Evolutionary conservation across 2,329 filamentous ascomycete species (phyloP).

Genomic region (Ophiocordyceps unilateralis): DNA sequence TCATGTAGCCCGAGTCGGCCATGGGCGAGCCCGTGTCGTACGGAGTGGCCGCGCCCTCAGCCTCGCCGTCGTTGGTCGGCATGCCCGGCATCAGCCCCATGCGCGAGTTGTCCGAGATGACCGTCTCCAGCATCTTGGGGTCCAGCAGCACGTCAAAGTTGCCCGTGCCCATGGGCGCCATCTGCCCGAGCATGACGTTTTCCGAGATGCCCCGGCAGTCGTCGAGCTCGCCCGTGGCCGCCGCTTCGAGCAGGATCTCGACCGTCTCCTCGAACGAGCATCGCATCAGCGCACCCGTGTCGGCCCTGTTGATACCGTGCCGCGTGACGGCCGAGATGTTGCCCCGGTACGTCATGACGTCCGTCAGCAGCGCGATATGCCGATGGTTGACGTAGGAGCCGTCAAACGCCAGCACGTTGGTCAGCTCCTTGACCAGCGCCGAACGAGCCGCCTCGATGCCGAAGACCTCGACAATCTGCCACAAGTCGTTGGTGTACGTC

Average conservation of each 20-base stretch:
- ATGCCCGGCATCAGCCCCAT: slow-evolving; percentile 69
- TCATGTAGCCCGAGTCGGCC: slow-evolving; percentile 50
- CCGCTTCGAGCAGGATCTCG: slow-evolving; percentile 91
- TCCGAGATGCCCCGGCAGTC: slow-evolving; percentile 97
- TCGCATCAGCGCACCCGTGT: slow-evolving; percentile 96
- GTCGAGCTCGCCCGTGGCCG: slow-evolving; percentile 84
- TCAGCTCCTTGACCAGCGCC: slow-evolving; percentile 74
- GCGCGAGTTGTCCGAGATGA: slow-evolving; percentile 80
- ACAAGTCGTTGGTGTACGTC: slow-evolving; percentile 90
- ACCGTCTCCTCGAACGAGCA: slow-evolving; percentile 99
- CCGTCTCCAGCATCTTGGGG: slow-evolving; percentile 86
- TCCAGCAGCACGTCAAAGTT: slow-evolving; percentile 91
- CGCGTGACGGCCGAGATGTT: slow-evolving; percentile 91
- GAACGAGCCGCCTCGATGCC: slow-evolving; percentile 89
- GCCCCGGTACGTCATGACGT: slow-evolving; percentile 95
- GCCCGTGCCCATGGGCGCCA: slow-evolving; percentile 92
- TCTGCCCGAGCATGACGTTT: slow-evolving; percentile 94
- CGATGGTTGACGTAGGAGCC: slow-evolving; percentile 99
- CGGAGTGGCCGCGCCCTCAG: slow-evolving; percentile 77
- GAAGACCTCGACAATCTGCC: slow-evolving; percentile 85
- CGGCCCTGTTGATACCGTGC: slow-evolving; percentile 95
- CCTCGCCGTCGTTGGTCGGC: slow-evolving; percentile 55
- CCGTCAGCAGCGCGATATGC: slow-evolving; percentile 83
- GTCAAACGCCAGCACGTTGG: slow-evolving; percentile 87
- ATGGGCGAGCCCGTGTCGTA: slow-evolving; percentile 81